A percentile compares a stretch with the other conserved stretches of the same genome.
Evolutionary conservation across 78 protist species (phyloP).

Genomic region (Pelomyxa schiedti): DNA sequence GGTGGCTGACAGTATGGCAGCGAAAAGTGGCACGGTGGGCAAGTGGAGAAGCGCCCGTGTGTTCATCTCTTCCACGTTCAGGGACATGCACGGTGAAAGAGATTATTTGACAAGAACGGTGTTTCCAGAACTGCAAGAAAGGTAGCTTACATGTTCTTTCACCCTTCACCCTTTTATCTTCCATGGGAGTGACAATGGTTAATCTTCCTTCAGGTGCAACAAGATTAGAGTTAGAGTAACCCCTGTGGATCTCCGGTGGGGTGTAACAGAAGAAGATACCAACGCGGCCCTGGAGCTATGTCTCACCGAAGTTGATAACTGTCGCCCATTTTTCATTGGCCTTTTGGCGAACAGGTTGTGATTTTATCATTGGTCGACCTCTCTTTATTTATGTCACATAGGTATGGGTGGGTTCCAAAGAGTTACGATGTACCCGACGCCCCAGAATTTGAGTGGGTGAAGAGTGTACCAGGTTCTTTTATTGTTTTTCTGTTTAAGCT

Average conservation of each 20-base stretch:
- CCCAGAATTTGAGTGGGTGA: background rate
- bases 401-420: conserved; percentile 3
- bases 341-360: conserved; percentile 2
- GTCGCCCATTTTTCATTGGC: background rate
- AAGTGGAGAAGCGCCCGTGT: conserved; percentile 7
- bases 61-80: conserved; percentile 11
- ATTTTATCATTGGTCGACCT: too few relatives aligned
- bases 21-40: too few relatives aligned
- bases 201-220: background rate
- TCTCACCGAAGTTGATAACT: background rate
- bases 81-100: conserved; percentile 1
- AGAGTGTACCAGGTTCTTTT: background rate
- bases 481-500: background rate
- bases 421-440: background rate
- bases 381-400: too few relatives aligned
- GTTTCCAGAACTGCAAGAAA: conserved; percentile 1
- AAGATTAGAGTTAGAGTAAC: background rate
- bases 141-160: background rate
- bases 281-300: background rate
- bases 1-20: too few relatives aligned
- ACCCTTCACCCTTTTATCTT: too few relatives aligned
- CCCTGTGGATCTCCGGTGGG: conserved; percentile 12
- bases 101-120: background rate
- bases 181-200: background rate
- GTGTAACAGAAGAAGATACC: conserved; percentile 7